These are phyloP conservation scores for Salvia splendens DNA, from an alignment of 257 asterid genomes.

Conservation along the genomic window DNA sequence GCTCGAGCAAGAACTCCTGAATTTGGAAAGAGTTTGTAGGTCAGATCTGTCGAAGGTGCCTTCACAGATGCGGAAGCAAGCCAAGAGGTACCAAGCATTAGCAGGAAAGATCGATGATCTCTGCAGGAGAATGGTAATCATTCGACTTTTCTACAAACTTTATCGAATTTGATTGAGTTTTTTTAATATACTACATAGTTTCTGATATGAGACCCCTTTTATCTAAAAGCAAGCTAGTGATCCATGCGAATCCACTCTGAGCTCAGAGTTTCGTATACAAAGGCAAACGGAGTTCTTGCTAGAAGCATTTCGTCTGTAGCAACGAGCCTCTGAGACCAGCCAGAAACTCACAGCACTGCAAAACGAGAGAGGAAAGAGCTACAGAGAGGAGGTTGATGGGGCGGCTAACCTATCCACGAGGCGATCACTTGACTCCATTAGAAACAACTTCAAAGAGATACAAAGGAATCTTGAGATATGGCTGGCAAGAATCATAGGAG, in stretches of 20 bases:
- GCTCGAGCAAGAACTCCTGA: constrained; percentile 86
- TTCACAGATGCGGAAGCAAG: constrained; percentile 80
- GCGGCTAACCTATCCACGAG: constrained; percentile 59
- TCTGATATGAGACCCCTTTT: constrained; percentile 30
- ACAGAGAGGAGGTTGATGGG: constrained; percentile 60
- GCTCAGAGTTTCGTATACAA: constrained; percentile 83
- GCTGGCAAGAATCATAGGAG: constrained; percentile 95
- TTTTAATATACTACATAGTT: background rate
- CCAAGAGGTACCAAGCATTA: constrained; percentile 89
- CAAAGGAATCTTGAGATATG: constrained; percentile 94
- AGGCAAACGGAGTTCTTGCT: constrained; percentile 87
- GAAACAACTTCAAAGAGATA: constrained; percentile 86
- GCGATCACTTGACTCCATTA: constrained; percentile 74
- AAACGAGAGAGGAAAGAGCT: constrained; percentile 62
- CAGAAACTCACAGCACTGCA: constrained; percentile 82
- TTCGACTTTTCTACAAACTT: background rate
- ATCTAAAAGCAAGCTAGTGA: constrained; percentile 77
- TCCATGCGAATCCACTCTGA: constrained; percentile 71
- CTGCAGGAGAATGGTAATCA: constrained; percentile 87
- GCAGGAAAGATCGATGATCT: constrained; percentile 87
- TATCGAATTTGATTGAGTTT: background rate
- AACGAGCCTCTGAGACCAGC: constrained; percentile 82
- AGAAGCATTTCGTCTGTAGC: constrained; percentile 93
- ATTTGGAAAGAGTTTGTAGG: constrained; percentile 71
- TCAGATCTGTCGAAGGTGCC: constrained; percentile 72